Evolutionary conservation across 2,329 filamentous ascomycete genomes (phyloP).

Genomic region (Colletotrichum tanaceti): DNA sequence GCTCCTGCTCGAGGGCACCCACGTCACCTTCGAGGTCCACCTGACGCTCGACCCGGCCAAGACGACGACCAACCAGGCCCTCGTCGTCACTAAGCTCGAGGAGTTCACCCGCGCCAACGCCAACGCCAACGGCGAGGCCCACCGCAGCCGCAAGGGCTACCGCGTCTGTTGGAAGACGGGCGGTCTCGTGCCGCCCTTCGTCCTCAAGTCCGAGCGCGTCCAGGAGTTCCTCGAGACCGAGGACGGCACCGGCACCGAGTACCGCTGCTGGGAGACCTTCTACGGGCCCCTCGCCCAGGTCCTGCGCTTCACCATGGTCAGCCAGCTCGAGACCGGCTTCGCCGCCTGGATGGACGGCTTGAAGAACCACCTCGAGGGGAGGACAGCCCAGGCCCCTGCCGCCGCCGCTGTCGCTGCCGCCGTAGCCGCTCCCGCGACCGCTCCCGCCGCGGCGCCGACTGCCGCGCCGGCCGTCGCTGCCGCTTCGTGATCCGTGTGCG

Average conservation of each 20-base stretch:
- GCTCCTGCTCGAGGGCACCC: constrained; percentile 48
- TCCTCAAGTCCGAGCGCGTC: constrained; percentile 54
- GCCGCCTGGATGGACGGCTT: constrained; percentile 54
- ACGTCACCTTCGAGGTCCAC: constrained; percentile 51
- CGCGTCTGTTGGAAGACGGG: constrained; percentile 54
- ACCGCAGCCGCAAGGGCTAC: constrained; percentile 49
- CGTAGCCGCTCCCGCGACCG: background rate
- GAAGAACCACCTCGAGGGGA: constrained; percentile 48
- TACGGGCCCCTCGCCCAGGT: constrained; percentile 52
- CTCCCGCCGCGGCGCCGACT: constrained; percentile 12
- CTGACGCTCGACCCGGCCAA: constrained; percentile 45
- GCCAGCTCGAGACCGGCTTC: constrained; percentile 50
- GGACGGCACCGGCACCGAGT: constrained; percentile 50
- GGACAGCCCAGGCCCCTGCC: background rate
- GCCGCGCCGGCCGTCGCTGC: constrained; percentile 24
- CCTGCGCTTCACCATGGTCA: constrained; percentile 49
- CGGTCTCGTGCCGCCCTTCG: constrained; percentile 47
- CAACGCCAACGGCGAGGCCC: constrained; percentile 35
- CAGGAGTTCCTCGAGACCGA: constrained; percentile 54
- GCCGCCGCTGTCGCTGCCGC: background rate
- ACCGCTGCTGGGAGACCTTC: constrained; percentile 60
- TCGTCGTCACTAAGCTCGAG: constrained; percentile 49
- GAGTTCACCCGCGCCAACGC: constrained; percentile 42
- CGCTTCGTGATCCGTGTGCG: constrained; percentile 20
- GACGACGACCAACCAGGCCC: constrained; percentile 41